These are phyloP conservation scores for Cytidiella melzeri DNA, from an alignment of 768 basidiomycete genomes.

Conservation along the genomic window DNA sequence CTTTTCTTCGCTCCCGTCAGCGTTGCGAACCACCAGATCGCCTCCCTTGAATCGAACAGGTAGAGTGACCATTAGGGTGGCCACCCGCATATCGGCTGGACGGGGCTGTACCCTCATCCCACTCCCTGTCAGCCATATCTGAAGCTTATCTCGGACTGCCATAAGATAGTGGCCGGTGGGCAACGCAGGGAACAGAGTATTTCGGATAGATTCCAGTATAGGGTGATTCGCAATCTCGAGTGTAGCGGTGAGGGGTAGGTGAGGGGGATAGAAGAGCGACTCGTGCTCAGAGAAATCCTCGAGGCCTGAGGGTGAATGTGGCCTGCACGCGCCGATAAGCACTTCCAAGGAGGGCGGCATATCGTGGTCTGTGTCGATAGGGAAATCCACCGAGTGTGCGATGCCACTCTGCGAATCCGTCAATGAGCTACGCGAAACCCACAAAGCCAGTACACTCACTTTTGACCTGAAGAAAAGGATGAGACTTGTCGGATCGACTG, in stretches of 20 bases:
- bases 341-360: conserved; percentile 75
- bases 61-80: conserved; percentile 67
- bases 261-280: conserved; percentile 66
- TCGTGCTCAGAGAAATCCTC: conserved; percentile 55
- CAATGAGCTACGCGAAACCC: background rate
- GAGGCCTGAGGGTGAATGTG: conserved; percentile 48
- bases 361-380: conserved; percentile 69
- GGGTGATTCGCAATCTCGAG: conserved; percentile 80
- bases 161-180: conserved; percentile 66
- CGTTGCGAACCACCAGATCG: conserved; percentile 48
- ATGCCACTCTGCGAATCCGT: conserved; percentile 53
- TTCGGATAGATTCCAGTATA: conserved; percentile 71
- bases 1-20: conserved; percentile 51
- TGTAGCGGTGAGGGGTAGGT: conserved; percentile 66
- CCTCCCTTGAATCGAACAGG: conserved; percentile 74
- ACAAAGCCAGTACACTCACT: conserved; percentile 46
- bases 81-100: conserved; percentile 61
- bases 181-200: conserved; percentile 64
- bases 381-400: conserved; percentile 77
- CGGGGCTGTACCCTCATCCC: conserved; percentile 50
- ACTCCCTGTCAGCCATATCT: conserved; percentile 58
- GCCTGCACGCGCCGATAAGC: conserved; percentile 67
- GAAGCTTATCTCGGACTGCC: conserved; percentile 60
- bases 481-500: conserved; percentile 59
- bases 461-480: conserved; percentile 77